Percentiles rank a stretch among this genome's conserved stretches.
Evolutionary conservation across 352 stramenopile genomes (phyloP).

Genomic region (Phytophthora pini): DNA sequence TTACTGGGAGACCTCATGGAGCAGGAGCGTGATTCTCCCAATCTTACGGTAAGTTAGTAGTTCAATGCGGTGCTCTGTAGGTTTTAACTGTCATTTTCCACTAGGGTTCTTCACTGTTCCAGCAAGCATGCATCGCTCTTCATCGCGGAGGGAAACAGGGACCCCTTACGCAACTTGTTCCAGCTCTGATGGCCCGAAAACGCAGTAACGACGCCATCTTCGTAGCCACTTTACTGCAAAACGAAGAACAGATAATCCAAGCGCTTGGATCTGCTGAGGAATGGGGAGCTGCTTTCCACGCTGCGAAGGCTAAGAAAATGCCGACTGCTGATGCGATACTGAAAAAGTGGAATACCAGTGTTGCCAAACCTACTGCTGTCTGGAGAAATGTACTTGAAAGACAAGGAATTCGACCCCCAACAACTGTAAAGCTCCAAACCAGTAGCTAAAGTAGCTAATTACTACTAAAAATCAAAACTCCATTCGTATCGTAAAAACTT

Average conservation of each 20-base stretch:
- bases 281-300: slow-evolving; percentile 36
- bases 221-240: slow-evolving; percentile 53
- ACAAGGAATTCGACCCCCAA: slow-evolving; percentile 42
- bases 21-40: slow-evolving; percentile 42
- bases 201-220: slow-evolving; percentile 58
- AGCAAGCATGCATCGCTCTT: slow-evolving; percentile 57
- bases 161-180: slow-evolving; percentile 32
- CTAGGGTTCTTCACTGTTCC: slow-evolving; percentile 68
- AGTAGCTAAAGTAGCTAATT: no score
- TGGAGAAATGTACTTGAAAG: slow-evolving; percentile 40
- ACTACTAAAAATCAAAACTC: not conserved
- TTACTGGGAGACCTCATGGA: slow-evolving; percentile 40
- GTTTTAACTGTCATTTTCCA: not conserved
- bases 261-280: slow-evolving; percentile 31
- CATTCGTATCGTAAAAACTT: no score
- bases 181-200: slow-evolving; percentile 23
- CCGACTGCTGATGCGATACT: slow-evolving; percentile 22
- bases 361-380: slow-evolving; percentile 34
- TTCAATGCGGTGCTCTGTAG: not conserved
- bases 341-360: slow-evolving; percentile 41
- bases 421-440: slow-evolving; percentile 30
- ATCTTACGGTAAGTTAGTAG: slow-evolving; percentile 44
- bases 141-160: slow-evolving; percentile 36
- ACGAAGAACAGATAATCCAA: slow-evolving; percentile 47
- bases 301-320: slow-evolving; percentile 18